Conservation (phyloP, 2,329 filamentous ascomycete species). For the Microdochium bolleyi region DNA sequence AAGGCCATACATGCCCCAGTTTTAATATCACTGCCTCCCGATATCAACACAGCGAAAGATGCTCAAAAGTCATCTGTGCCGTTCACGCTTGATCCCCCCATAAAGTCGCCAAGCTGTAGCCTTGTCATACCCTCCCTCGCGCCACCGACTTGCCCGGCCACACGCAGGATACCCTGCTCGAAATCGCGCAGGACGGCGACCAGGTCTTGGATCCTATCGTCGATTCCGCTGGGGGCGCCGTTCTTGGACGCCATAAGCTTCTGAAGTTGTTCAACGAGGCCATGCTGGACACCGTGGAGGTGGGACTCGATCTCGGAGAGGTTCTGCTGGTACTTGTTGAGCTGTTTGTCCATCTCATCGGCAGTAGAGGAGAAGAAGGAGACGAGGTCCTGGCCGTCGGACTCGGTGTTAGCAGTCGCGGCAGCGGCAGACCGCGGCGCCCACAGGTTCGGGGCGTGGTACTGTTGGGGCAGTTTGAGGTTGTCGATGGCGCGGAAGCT, state of each 20-base stretch:
- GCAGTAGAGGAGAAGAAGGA: constrained; percentile 55
- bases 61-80: neutral
- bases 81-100: constrained; percentile 11
- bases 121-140: constrained; percentile 54
- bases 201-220: constrained; percentile 41
- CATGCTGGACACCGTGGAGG: constrained; percentile 54
- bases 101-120: constrained; percentile 42
- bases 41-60: neutral
- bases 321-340: constrained; percentile 48
- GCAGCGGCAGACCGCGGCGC: constrained; percentile 27
- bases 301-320: constrained; percentile 59
- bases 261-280: constrained; percentile 51
- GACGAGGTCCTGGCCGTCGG: constrained; percentile 51
- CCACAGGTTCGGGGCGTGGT: constrained; percentile 38
- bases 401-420: constrained; percentile 32
- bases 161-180: constrained; percentile 55
- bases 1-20: too few relatives aligned
- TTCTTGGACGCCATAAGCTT: constrained; percentile 35
- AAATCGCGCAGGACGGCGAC: constrained; percentile 56
- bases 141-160: constrained; percentile 51
- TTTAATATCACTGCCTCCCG: too few relatives aligned
- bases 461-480: constrained; percentile 38
- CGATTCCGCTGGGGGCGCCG: constrained; percentile 24
- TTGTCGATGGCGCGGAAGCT: constrained; percentile 38
- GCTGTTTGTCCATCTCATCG: constrained; percentile 52